A percentile compares a stretch with the other conserved stretches of the same genome.
phyloP scores from a whole-genome alignment of 768 basidiomycete genomes.

The Podaxis sp. region DNA sequence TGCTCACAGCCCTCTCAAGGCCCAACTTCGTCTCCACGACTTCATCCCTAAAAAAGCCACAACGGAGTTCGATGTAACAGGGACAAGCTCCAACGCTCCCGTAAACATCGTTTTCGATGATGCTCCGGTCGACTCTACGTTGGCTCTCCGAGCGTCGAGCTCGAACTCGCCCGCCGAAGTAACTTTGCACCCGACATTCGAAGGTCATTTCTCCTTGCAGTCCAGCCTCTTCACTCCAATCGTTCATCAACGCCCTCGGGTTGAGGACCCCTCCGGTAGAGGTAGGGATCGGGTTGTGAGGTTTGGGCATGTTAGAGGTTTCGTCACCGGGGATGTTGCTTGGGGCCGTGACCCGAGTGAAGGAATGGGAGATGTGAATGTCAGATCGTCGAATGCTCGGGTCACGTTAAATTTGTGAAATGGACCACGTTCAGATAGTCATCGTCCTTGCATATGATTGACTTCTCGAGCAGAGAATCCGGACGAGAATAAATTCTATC shows the following conservation, averaged over 20 bases:
- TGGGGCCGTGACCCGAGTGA: not conserved
- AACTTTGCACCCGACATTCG: conserved; percentile 5
- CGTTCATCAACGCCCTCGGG: not conserved
- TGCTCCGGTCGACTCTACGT: not conserved
- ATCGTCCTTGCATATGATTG: not conserved
- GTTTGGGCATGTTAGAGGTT: not conserved
- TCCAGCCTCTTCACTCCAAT: not conserved
- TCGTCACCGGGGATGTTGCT: not conserved
- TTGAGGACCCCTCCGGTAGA: conserved; percentile 7
- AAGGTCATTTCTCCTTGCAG: conserved; percentile 2
- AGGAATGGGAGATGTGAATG: conserved; percentile 3
- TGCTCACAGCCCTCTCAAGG: not conserved
- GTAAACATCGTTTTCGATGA: conserved; percentile 1
- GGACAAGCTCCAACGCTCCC: not conserved
- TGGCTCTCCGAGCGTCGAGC: not conserved
- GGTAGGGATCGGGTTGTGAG: not conserved
- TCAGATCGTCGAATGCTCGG: not conserved
- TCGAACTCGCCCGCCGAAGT: conserved; percentile 6
- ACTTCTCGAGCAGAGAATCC: too few species aligned
- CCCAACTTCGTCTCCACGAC: conserved; percentile 1
- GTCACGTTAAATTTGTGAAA: conserved; percentile 4
- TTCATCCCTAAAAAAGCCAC: not conserved
- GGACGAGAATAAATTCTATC: too few species aligned
- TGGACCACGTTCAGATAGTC: too few species aligned
- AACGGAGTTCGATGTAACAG: not conserved